Evolutionary conservation across 257 asterid species (phyloP), one percentile per base, ranked within the genome.

Genomic region (Paraleonurus japonicus): DNA sequence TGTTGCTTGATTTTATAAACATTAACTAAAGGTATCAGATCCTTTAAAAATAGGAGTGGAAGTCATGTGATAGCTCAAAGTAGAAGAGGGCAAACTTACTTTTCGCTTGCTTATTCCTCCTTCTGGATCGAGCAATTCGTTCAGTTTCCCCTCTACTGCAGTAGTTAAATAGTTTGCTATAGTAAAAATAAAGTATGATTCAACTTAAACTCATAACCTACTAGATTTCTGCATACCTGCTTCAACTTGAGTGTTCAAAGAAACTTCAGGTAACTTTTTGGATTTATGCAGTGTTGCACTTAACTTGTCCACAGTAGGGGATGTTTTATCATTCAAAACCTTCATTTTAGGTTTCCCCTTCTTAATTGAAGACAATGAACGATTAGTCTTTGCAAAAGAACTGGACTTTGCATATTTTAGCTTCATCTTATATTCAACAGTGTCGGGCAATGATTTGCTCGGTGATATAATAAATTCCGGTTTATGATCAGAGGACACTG

Each of bases 51-150:
- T 22, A 43, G 61, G 59, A 70, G 17, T 48, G 20, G 27, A 59
- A 53, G 54, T 62, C 45, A 47, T 37, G 57, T 9, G 5, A 71
- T 54, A 53, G 26, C 23, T 17, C 1, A 9, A 15, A 27, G 35
- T 30, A 35, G 22, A 55, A 20, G 20, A 37, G 67, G 79, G 72
- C 69, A 69, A 65, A 75, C 90, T 81, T 75, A 92, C 98, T 81
- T 84, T 90, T 55, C 93, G 69, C 81, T 88, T 92, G 88, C 98
- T 90, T 83, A 92, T 90, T 55, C 98, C 98, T 26, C 97, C 97
- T 79, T 85, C 88, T 48, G 79, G 78, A 70, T 92, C 96, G 69
- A 90, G 89, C 85, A 92, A 78, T 82, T 87, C 95, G 23, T 87
- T 92, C 48, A 90, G 92, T 69, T 87, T 90, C 87, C 67, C 95